Percentiles rank a stretch among this genome's conserved stretches.
phyloP scores from a whole-genome alignment of 164 flowering plant species.

The Piper longum region DNA sequence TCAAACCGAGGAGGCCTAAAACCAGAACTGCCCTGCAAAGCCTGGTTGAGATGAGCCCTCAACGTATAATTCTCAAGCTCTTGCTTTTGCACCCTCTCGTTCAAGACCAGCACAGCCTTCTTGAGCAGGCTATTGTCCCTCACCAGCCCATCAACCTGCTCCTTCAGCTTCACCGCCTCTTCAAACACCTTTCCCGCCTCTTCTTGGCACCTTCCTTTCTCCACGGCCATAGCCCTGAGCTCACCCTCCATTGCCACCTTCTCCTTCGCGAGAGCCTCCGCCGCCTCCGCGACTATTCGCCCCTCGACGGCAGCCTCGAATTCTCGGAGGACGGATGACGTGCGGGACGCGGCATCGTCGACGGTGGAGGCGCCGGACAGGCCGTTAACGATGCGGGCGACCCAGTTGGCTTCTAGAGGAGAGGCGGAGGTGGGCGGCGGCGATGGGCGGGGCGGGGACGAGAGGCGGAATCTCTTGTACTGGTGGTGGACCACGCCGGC shows the following conservation, averaged over 20 bases:
- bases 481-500: no score
- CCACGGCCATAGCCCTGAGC: background rate
- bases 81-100: background rate
- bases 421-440: no score
- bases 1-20: background rate
- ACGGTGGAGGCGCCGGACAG: no score
- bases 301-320: background rate
- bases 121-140: background rate
- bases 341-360: background rate
- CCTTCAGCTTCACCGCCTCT: background rate
- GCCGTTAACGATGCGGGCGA: no score
- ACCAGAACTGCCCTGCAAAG: background rate
- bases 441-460: no score
- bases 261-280: background rate
- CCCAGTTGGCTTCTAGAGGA: no score
- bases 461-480: no score
- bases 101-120: background rate
- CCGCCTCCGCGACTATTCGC: background rate
- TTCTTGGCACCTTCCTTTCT: background rate
- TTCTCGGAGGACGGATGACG: background rate
- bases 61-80: background rate
- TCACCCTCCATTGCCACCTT: background rate
- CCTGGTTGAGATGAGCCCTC: background rate
- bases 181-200: background rate
- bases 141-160: background rate